phyloP scores from a whole-genome alignment of 2,329 filamentous ascomycete species.

The Colletotrichum kahawae region DNA sequence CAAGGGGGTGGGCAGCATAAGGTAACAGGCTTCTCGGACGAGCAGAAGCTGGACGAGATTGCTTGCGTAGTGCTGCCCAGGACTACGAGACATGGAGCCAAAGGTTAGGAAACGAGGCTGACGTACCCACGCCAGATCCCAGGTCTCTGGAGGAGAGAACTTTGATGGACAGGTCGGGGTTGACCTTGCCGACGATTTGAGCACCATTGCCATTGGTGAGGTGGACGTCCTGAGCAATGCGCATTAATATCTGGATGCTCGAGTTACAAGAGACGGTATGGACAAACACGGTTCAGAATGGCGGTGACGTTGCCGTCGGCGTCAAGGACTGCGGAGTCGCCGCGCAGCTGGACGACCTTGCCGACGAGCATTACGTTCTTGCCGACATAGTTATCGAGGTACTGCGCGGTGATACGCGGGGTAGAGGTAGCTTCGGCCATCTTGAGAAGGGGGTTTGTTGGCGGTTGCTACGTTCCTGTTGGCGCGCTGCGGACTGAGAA shows the following conservation, averaged over 20 bases:
- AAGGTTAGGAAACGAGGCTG: neutral
- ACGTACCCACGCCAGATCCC: constrained; percentile 71
- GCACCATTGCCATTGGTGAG: constrained; percentile 72
- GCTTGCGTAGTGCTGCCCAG: neutral
- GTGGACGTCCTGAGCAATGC: constrained; percentile 65
- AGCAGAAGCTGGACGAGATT: neutral
- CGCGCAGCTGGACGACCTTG: constrained; percentile 81
- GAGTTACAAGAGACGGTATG: neutral
- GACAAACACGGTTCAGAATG: constrained; percentile 72
- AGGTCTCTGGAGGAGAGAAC: constrained; percentile 74
- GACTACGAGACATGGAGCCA: neutral
- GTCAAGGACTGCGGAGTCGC: constrained; percentile 81
- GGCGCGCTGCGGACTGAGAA: neutral
- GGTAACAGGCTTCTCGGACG: neutral
- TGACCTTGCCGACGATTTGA: constrained; percentile 82
- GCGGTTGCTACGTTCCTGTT: neutral
- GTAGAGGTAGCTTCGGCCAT: constrained; percentile 74
- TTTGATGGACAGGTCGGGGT: constrained; percentile 73
- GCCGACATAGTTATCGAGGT: constrained; percentile 77
- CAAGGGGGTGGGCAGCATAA: neutral
- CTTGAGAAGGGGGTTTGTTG: constrained; percentile 24
- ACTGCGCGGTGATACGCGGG: constrained; percentile 81
- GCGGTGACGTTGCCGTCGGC: constrained; percentile 79
- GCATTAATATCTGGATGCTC: neutral
- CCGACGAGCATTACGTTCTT: constrained; percentile 85